Evolutionary conservation across 2,329 filamentous ascomycete genomes (phyloP).

Genomic region (Trichoderma sp.): DNA sequence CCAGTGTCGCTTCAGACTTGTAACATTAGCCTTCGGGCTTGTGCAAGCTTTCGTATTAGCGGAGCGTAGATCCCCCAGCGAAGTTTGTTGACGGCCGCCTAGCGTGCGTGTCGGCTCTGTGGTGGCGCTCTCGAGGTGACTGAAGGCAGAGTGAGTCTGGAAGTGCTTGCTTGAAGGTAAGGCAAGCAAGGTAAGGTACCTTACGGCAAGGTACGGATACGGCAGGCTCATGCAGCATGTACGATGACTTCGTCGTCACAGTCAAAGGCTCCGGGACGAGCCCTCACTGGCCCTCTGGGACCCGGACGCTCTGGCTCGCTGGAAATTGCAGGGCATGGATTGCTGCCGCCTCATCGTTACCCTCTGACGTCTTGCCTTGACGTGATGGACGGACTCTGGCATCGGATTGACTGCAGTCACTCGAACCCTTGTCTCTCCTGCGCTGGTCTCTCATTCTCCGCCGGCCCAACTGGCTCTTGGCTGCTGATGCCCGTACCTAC

Average conservation of each 20-base stretch:
- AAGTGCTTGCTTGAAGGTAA: no score
- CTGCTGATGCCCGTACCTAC: background rate
- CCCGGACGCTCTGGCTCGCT: background rate
- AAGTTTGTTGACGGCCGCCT: no score
- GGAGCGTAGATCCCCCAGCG: no score
- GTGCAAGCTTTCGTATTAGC: no score
- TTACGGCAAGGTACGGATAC: no score
- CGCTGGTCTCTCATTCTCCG: background rate
- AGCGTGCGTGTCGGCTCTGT: no score
- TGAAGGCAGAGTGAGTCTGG: no score
- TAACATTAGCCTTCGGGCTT: no score
- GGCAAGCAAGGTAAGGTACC: no score
- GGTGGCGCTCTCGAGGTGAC: no score
- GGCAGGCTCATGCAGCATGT: no score
- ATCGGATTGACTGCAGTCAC: slow-evolving; percentile 17
- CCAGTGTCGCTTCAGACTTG: no score
- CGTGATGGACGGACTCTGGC: slow-evolving; percentile 20
- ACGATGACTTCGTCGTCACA: background rate
- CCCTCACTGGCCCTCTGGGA: slow-evolving; percentile 2
- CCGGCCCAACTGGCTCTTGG: slow-evolving; percentile 2
- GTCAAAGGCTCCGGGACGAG: background rate
- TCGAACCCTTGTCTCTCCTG: slow-evolving; percentile 19
- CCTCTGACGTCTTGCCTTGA: slow-evolving; percentile 21
- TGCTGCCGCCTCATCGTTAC: background rate
- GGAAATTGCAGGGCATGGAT: slow-evolving; percentile 24